Evolutionary conservation across 257 asterid genomes (phyloP), one percentile per base, ranked within the genome.

Genomic region (Solanum paucissectum): DNA sequence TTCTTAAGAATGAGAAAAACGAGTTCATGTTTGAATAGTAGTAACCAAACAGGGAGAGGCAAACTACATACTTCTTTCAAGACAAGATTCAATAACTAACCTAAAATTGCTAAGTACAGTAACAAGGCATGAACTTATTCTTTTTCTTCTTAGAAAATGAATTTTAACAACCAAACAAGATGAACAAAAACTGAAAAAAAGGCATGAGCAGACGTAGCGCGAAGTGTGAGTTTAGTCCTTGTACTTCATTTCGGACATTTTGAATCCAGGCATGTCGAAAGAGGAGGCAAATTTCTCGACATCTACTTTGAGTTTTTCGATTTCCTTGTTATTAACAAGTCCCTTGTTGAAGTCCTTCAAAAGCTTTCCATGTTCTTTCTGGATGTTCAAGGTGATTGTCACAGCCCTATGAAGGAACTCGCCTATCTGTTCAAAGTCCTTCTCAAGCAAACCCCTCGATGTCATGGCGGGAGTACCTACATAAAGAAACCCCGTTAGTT

Each of bases 381-480:
- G 99, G 89, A 95, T 94, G 88, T 93, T 95, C 94, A 97, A 88
- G 88, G 99, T 93, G 71, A 97, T 74, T 68, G 92, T 20, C 88
- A 95, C 99, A 0, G 98, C 95, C 88, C 98, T 90, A 92, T 95
- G 99, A 23, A 97, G 98, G 91, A 97, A 97, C 89, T 97, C 99
- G 1, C 92, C 98, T 12, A 97, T 95, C 93, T 95, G 95, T 92
- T 97, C 99, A 44, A 95, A 97, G 95, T 97, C 99, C 91, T 97
- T 95, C 93, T 95, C 98, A 4, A 95, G 93, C 90, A 97, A 91
- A 36, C 99, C 99, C 92, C 99, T 93, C 0, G 99, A 95, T 84
- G 99, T 97, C 99, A 97, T 97, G 87, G 99, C 99, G 0, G 99
- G 99, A 87, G 99, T 77, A 90, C 99, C 99, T 95, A 92, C 46